These are phyloP conservation scores for Colletotrichum sp. DNA, from an alignment of 2,329 filamentous ascomycete genomes.

Conservation along the genomic window DNA sequence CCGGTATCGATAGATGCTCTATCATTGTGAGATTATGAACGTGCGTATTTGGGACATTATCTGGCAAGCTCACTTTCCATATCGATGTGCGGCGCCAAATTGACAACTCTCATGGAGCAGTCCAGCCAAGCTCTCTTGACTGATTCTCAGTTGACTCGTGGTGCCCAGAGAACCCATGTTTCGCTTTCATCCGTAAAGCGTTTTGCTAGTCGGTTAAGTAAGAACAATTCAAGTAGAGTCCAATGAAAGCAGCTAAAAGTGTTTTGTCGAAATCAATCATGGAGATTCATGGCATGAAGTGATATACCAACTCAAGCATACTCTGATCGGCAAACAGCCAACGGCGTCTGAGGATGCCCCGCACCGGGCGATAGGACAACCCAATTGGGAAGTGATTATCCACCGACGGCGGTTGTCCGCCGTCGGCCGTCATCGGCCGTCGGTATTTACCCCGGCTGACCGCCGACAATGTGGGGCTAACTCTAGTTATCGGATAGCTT, in stretches of 20 bases:
- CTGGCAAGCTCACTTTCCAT: neutral
- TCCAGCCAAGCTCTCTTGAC: neutral
- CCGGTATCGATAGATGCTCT: neutral
- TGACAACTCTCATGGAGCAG: neutral
- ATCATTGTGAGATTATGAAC: neutral
- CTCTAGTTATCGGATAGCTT: neutral
- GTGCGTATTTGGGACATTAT: accelerated
- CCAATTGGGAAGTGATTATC: neutral
- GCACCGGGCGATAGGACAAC: neutral
- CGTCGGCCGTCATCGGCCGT: neutral
- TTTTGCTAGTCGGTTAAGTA: neutral
- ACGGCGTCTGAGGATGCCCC: neutral
- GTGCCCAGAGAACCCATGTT: neutral
- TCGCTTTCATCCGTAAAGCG: neutral
- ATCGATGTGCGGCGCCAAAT: neutral
- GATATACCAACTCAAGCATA: neutral
- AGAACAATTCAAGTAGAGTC: accelerated
- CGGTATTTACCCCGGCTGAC: neutral
- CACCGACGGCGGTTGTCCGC: neutral
- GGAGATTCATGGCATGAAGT: neutral
- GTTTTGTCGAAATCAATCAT: neutral
- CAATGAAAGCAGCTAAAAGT: neutral
- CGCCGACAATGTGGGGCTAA: neutral
- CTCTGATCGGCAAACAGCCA: neutral
- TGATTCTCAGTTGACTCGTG: neutral